Evolutionary conservation across 257 asterid genomes (phyloP).

Genomic region (Catharanthus roseus): DNA sequence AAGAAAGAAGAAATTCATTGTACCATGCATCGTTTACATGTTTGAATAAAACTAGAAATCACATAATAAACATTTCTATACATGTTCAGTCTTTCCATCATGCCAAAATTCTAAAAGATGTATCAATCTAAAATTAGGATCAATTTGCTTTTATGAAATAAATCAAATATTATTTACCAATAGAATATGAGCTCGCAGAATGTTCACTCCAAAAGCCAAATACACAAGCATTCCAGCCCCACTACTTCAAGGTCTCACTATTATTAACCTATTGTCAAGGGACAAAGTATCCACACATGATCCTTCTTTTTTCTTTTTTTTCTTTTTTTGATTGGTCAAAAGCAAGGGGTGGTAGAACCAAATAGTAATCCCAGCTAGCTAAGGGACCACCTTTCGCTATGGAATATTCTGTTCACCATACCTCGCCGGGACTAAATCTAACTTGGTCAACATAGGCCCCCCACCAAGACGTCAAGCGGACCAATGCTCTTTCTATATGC

Average conservation of each 20-base stretch:
- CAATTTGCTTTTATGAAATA: neutral
- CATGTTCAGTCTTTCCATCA: neutral
- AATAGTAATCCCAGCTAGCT: no score
- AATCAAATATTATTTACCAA: neutral
- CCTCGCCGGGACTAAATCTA: no score
- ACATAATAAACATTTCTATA: neutral
- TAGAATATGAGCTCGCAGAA: neutral
- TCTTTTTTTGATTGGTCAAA: no score
- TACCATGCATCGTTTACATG: constrained; percentile 10
- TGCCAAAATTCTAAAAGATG: neutral
- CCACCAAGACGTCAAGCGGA: no score
- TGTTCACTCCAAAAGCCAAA: neutral
- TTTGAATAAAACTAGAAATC: neutral
- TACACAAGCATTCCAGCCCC: neutral
- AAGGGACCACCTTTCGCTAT: no score
- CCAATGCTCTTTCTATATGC: no score
- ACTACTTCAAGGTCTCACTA: neutral
- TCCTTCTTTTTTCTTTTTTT: no score
- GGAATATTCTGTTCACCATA: no score
- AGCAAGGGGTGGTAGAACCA: no score
- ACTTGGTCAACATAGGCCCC: no score
- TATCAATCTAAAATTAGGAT: neutral
- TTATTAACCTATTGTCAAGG: neutral
- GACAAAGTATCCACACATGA: neutral
- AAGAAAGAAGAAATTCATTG: neutral